phyloP scores from a whole-genome alignment of 768 basidiomycete genomes.

The Chlorophyllum brunneum region DNA sequence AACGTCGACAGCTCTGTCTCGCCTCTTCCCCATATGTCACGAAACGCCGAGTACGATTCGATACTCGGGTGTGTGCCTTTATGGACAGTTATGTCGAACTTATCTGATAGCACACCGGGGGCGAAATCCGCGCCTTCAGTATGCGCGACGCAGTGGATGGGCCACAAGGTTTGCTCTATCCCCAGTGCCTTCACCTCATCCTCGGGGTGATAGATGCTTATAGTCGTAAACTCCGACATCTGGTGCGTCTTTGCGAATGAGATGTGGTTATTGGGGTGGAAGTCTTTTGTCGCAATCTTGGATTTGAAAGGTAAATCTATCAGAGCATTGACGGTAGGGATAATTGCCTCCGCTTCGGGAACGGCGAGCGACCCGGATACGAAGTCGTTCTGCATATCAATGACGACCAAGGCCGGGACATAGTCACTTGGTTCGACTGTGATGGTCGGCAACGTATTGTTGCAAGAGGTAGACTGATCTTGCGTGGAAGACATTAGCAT shows the following conservation, averaged over 20 bases:
- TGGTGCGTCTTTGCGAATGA: constrained; percentile 58
- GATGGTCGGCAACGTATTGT: not conserved
- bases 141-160: constrained; percentile 70
- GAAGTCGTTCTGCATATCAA: constrained; percentile 87
- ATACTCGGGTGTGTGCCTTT: constrained; percentile 57
- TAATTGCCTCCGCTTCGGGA: constrained; percentile 51
- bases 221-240: constrained; percentile 35
- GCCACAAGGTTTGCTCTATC: constrained; percentile 67
- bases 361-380: constrained; percentile 73
- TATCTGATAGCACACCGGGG: constrained; percentile 38
- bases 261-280: constrained; percentile 59
- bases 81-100: constrained; percentile 38
- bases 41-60: constrained; percentile 83
- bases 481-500: not conserved
- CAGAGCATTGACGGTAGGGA: constrained; percentile 54
- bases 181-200: constrained; percentile 27
- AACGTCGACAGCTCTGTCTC: constrained; percentile 44
- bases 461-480: no score
- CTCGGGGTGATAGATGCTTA: constrained; percentile 37
- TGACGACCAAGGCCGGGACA: constrained; percentile 57
- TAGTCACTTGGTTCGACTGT: constrained; percentile 20
- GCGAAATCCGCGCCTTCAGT: constrained; percentile 61
- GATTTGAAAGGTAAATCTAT: constrained; percentile 51
- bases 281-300: constrained; percentile 54
- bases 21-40: constrained; percentile 47